Evolutionary conservation across 805 yeast species (phyloP).

Genomic region (Wickerhamomyces chaumierensis): DNA sequence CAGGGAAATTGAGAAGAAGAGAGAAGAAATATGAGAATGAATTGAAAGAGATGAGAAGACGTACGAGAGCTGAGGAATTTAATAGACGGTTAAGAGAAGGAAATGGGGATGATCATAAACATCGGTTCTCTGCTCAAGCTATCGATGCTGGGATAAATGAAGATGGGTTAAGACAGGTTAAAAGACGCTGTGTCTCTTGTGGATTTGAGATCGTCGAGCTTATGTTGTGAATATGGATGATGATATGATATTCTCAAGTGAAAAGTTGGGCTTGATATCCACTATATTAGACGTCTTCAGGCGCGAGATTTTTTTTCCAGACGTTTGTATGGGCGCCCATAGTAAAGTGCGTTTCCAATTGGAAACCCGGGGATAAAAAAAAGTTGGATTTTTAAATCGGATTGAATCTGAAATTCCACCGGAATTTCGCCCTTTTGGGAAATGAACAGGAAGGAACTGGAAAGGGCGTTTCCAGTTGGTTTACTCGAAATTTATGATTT

Average conservation of each 20-base stretch:
- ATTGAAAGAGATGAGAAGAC: constrained; percentile 77
- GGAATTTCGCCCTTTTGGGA: too few species aligned
- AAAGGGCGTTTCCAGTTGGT: too few species aligned
- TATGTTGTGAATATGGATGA: constrained; percentile 24
- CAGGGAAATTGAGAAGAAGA: constrained; percentile 54
- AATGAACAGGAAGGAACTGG: too few species aligned
- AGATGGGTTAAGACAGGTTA: constrained; percentile 30
- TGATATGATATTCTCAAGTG: neutral
- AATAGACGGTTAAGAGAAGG: constrained; percentile 60
- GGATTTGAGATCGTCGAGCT: constrained; percentile 79
- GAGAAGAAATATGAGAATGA: constrained; percentile 74
- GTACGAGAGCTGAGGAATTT: constrained; percentile 84
- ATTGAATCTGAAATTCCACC: too few species aligned
- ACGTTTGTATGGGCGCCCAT: too few species aligned
- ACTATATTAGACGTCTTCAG: too few species aligned
- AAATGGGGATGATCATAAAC: constrained; percentile 52
- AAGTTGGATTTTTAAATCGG: too few species aligned
- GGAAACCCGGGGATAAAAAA: too few species aligned
- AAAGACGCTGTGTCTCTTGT: constrained; percentile 64
- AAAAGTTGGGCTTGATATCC: too few species aligned
- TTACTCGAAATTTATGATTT: too few species aligned
- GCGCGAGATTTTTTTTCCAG: too few species aligned
- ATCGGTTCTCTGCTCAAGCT: constrained; percentile 56
- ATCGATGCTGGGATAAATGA: constrained; percentile 31
- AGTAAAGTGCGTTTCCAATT: too few species aligned